phyloP scores from a whole-genome alignment of 768 basidiomycete genomes.

The Rhizopogon vesiculosus region DNA sequence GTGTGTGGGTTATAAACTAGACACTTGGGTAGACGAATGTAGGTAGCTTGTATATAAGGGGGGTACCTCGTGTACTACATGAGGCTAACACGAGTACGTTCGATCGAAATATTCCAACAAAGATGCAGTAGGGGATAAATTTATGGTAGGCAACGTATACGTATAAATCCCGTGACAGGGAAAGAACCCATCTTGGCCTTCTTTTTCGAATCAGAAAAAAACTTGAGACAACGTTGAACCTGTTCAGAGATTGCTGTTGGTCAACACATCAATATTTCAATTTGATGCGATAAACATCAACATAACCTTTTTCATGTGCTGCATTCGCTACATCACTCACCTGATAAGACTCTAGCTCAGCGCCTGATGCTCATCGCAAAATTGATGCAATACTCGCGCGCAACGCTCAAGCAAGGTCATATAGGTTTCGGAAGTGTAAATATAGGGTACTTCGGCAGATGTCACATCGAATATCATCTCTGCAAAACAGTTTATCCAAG shows the following conservation, averaged over 20 bases:
- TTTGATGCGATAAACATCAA: background rate
- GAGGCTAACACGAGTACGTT: no score
- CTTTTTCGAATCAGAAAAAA: background rate
- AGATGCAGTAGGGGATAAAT: background rate
- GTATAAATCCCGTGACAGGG: background rate
- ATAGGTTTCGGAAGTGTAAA: conserved; percentile 27
- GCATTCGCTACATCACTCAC: no score
- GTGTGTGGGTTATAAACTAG: no score
- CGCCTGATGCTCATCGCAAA: background rate
- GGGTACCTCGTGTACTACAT: no score
- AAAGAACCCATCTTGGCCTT: background rate
- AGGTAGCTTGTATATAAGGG: no score
- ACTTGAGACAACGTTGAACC: conserved; percentile 7
- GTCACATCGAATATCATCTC: conserved; percentile 47
- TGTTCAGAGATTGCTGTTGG: no score
- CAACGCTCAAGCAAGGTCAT: conserved; percentile 26
- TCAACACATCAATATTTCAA: no score
- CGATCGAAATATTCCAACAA: no score
- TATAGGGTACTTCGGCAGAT: conserved; percentile 20
- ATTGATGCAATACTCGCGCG: conserved; percentile 16
- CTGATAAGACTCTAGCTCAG: background rate
- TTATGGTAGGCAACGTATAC: background rate
- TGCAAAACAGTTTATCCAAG: background rate
- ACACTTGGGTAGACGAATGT: no score
- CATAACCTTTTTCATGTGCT: no score